phyloP scores from a whole-genome alignment of 805 yeast genomes.

The Saturnispora quitensis region DNA sequence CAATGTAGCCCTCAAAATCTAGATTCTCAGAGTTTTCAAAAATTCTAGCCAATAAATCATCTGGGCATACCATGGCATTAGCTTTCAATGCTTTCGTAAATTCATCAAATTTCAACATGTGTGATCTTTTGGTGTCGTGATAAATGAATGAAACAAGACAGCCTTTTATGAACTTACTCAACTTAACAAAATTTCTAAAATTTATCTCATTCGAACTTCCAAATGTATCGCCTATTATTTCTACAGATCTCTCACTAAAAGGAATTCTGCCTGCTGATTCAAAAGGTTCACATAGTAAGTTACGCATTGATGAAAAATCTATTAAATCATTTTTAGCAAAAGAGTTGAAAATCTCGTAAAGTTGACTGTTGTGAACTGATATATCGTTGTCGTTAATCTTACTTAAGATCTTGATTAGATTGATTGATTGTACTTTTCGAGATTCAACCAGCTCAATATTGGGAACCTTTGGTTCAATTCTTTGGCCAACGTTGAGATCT shows the following conservation, averaged over 20 bases:
- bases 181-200: conserved; percentile 22
- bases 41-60: conserved; percentile 14
- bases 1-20: conserved; percentile 22
- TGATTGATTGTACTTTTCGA: background rate
- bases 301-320: conserved; percentile 11
- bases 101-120: conserved; percentile 21
- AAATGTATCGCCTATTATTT: conserved; percentile 17
- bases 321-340: conserved; percentile 15
- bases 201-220: conserved; percentile 15
- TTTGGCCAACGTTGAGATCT: background rate
- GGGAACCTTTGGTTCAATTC: conserved; percentile 15
- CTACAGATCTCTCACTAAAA: conserved; percentile 16
- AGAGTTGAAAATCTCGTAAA: conserved; percentile 15
- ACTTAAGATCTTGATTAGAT: conserved; percentile 14
- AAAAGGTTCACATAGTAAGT: conserved; percentile 19
- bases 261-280: conserved; percentile 9
- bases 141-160: conserved; percentile 24
- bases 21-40: conserved; percentile 17
- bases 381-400: conserved; percentile 12
- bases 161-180: conserved; percentile 25
- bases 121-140: conserved; percentile 18
- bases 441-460: conserved; percentile 9
- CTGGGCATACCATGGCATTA: conserved; percentile 21
- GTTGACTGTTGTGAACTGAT: conserved; percentile 17
- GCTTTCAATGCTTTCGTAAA: conserved; percentile 20